Percentiles rank a stretch among this genome's conserved stretches.
Conservation (phyloP, 257 asterid species). For the Craterostigma plantagineum region DNA sequence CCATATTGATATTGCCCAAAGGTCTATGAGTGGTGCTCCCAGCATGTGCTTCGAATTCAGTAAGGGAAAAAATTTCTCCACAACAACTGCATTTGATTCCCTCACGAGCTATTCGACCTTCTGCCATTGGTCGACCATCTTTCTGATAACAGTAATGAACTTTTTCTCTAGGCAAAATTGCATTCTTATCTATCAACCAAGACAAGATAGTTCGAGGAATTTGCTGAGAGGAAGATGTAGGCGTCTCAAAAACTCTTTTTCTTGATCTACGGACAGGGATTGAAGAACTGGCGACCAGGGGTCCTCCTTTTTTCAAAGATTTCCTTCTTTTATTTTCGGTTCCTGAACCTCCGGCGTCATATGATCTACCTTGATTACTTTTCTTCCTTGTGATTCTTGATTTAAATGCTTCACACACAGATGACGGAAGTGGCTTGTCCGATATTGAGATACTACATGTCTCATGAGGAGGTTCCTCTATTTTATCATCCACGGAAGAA, state of each 20-base stretch:
- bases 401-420: conserved; percentile 12
- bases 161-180: conserved; percentile 46
- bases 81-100: conserved; percentile 87
- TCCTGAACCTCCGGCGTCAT: conserved; percentile 10
- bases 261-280: conserved; percentile 19
- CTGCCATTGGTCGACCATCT: conserved; percentile 18
- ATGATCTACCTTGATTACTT: conserved; percentile 12
- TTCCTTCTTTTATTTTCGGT: conserved; percentile 18
- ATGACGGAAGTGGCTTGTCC: conserved; percentile 13
- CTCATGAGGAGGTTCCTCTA: conserved; percentile 7
- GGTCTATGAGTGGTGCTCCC: conserved; percentile 43
- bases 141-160: conserved; percentile 35
- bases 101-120: conserved; percentile 65
- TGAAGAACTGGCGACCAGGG: conserved; percentile 14
- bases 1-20: conserved; percentile 46
- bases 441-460: conserved; percentile 9
- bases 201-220: conserved; percentile 53
- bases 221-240: conserved; percentile 28
- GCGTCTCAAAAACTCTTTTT: conserved; percentile 32
- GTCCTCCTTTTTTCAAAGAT: conserved; percentile 13
- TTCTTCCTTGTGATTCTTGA: conserved; percentile 15
- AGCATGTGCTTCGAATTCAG: conserved; percentile 61
- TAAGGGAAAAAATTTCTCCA: conserved; percentile 27
- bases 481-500: conserved; percentile 3
- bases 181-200: conserved; percentile 57